A percentile compares a stretch with the other conserved stretches of the same genome.
Conservation (phyloP, 768 basidiomycete genomes). For the Hydnomerulius pinastri region DNA sequence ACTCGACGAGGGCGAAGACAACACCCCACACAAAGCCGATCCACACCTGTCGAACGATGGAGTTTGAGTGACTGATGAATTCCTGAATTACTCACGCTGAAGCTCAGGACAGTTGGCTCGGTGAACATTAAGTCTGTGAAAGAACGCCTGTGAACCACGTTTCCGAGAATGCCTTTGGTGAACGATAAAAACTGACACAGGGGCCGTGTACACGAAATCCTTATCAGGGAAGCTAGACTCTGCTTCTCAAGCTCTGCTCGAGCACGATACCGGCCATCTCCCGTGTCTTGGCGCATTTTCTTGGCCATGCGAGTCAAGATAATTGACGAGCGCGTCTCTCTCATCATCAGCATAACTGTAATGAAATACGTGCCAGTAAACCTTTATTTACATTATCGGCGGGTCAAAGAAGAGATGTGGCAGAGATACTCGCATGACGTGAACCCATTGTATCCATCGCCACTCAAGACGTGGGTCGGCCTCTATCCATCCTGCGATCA, state of each 20-base stretch:
- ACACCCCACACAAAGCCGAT: constrained; percentile 73
- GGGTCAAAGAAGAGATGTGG: neutral
- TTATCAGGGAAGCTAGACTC: constrained; percentile 55
- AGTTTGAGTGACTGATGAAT: neutral
- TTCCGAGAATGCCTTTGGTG: neutral
- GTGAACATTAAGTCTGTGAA: constrained; percentile 9
- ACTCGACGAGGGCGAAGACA: constrained; percentile 65
- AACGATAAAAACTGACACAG: constrained; percentile 53
- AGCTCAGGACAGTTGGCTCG: constrained; percentile 70
- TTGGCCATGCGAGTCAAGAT: constrained; percentile 64
- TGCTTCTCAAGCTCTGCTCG: constrained; percentile 64
- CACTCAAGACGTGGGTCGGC: constrained; percentile 56
- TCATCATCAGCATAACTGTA: constrained; percentile 53
- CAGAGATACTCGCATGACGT: constrained; percentile 48
- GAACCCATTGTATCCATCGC: constrained; percentile 83
- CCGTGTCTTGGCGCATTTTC: constrained; percentile 62
- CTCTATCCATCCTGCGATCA: constrained; percentile 63
- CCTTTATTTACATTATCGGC: constrained; percentile 32
- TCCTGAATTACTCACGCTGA: constrained; percentile 49
- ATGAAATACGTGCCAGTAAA: constrained; percentile 50
- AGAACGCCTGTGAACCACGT: too few species aligned
- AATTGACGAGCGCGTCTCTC: constrained; percentile 70
- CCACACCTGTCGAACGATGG: constrained; percentile 46
- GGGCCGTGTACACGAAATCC: constrained; percentile 66
- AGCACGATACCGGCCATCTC: constrained; percentile 60